These are phyloP conservation scores for Neopestalotiopsis clavispora DNA, from an alignment of 2,329 filamentous ascomycete species.

Conservation along the genomic window DNA sequence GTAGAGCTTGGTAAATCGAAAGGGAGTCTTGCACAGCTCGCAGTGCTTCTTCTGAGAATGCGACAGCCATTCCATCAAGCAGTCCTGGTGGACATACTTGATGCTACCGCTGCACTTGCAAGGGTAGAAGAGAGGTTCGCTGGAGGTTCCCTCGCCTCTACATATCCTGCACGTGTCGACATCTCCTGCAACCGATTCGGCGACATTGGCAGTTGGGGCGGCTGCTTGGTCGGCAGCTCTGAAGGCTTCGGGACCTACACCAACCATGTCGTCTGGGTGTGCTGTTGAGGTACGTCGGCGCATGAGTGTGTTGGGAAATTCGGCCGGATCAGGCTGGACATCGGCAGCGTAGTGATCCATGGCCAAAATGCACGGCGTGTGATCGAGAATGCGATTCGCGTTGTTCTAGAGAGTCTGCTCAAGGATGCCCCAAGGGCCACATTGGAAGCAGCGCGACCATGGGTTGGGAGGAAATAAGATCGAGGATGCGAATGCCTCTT, in stretches of 20 bases:
- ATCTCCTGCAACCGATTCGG: conserved; percentile 45
- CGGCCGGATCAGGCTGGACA: conserved; percentile 20
- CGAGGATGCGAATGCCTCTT: not conserved
- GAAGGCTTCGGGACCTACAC: conserved; percentile 18
- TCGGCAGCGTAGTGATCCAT: conserved; percentile 20
- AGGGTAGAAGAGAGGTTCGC: conserved; percentile 92
- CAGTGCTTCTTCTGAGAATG: conserved; percentile 99
- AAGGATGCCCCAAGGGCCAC: conserved; percentile 10
- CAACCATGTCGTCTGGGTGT: conserved; percentile 23
- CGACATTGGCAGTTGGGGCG: not conserved
- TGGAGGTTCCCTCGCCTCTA: conserved; percentile 79
- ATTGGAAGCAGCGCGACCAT: conserved; percentile 4
- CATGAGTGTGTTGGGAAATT: conserved; percentile 25
- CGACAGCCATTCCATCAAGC: conserved; percentile 97
- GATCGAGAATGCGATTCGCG: not conserved
- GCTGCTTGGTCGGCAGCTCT: not conserved
- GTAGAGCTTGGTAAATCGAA: conserved; percentile 98
- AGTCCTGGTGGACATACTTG: conserved; percentile 97
- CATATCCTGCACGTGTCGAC: conserved; percentile 96
- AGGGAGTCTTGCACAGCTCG: conserved; percentile 98
- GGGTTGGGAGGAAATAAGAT: not conserved
- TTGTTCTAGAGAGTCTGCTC: not conserved
- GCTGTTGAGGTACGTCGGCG: conserved; percentile 23
- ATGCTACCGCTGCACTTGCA: conserved; percentile 99
- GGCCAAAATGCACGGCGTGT: not conserved